These are phyloP conservation scores for Solanum corneliomulleri DNA, from an alignment of 257 asterid species.

Conservation along the genomic window DNA sequence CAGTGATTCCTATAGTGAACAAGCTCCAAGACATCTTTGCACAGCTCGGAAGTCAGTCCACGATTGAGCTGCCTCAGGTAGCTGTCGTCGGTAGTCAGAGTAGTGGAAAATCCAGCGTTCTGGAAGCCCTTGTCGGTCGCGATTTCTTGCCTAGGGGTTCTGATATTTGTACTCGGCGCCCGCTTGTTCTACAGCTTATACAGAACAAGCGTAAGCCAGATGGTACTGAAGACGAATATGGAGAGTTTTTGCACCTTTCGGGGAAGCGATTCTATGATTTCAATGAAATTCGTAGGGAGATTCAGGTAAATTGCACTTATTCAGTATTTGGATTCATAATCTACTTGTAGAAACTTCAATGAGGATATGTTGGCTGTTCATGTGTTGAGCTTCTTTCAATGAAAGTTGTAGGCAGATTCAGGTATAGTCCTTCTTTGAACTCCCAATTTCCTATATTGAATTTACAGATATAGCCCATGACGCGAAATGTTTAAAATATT, in stretches of 20 bases:
- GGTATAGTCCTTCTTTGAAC: background rate
- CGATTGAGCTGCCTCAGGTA: slow-evolving; percentile 90
- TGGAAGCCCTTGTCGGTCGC: slow-evolving; percentile 96
- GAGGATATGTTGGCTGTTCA: background rate
- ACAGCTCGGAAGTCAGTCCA: slow-evolving; percentile 66
- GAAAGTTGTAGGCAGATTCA: background rate
- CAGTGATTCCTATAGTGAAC: slow-evolving; percentile 78
- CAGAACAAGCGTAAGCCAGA: slow-evolving; percentile 47
- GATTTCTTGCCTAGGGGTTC: slow-evolving; percentile 91
- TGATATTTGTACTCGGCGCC: slow-evolving; percentile 89
- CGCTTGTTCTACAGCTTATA: slow-evolving; percentile 74
- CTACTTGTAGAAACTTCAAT: background rate
- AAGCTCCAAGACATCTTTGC: slow-evolving; percentile 87
- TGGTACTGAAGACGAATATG: slow-evolving; percentile 71
- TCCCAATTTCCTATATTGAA: background rate
- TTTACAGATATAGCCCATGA: background rate
- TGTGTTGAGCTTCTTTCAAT: background rate
- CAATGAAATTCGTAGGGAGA: slow-evolving; percentile 63
- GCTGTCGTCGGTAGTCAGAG: slow-evolving; percentile 98
- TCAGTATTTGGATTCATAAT: background rate
- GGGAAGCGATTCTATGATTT: slow-evolving; percentile 64
- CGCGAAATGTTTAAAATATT: background rate
- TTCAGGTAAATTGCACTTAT: slow-evolving; percentile 37
- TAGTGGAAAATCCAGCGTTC: slow-evolving; percentile 95
- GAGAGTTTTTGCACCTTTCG: slow-evolving; percentile 83